These are phyloP conservation scores for Cornus florida DNA, from an alignment of 148 eudicot genomes.

Conservation along the genomic window DNA sequence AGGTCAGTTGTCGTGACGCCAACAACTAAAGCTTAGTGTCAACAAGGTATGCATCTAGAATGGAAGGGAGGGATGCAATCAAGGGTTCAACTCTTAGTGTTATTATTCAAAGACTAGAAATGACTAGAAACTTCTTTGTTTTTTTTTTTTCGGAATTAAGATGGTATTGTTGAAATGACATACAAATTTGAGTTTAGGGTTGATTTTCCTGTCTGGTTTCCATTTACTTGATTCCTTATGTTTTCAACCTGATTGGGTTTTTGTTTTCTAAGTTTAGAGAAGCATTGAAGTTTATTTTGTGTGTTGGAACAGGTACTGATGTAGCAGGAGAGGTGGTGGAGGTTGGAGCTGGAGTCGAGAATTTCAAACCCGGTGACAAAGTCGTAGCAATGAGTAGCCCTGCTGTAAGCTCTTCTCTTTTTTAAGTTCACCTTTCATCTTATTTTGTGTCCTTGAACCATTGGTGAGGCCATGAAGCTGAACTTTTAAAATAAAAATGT, in stretches of 20 bases:
- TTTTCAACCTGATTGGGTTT: background rate
- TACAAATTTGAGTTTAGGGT: no score
- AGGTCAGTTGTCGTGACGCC: no score
- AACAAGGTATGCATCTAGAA: no score
- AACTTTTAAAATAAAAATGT: background rate
- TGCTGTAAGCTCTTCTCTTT: conserved; percentile 28
- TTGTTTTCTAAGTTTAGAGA: background rate
- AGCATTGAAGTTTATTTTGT: background rate
- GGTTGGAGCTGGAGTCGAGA: conserved; percentile 58
- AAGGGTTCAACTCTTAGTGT: no score
- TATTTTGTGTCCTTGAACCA: background rate
- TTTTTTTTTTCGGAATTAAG: background rate
- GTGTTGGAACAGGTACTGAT: conserved; percentile 51
- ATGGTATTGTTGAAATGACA: background rate
- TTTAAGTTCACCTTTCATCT: background rate
- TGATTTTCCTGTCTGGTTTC: background rate
- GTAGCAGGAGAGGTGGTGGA: conserved; percentile 83
- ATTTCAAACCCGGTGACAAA: conserved; percentile 74
- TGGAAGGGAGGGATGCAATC: no score
- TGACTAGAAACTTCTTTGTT: no score
- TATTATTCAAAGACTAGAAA: no score
- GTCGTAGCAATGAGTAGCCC: conserved; percentile 50
- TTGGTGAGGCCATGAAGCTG: background rate
- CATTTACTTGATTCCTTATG: no score
- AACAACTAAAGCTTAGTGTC: no score